Conservation (phyloP, 306 rosid species). For the Begonia fuchsioides region DNA sequence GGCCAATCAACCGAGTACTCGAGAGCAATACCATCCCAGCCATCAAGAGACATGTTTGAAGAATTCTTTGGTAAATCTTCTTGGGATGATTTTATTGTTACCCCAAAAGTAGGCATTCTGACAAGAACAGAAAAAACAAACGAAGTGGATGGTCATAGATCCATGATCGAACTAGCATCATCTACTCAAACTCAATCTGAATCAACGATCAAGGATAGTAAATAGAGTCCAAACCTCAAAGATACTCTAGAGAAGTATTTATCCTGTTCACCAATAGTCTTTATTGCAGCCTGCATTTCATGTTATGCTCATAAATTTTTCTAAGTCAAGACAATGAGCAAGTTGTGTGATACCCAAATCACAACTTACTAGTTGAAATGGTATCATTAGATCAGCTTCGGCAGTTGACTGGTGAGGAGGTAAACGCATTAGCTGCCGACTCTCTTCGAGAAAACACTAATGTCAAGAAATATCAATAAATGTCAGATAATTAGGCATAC, state of each 20-base stretch:
- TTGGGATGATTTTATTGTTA: constrained; percentile 56
- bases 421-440: constrained; percentile 80
- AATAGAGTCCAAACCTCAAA: constrained; percentile 40
- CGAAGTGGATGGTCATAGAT: constrained; percentile 11
- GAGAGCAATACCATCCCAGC: constrained; percentile 95
- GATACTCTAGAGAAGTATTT: constrained; percentile 78
- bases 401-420: constrained; percentile 98
- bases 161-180: constrained; percentile 8
- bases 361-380: constrained; percentile 81
- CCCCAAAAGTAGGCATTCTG: constrained; percentile 92
- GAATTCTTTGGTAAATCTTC: constrained; percentile 44
- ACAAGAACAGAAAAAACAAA: constrained; percentile 13
- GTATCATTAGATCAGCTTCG: constrained; percentile 95
- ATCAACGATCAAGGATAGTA: no score
- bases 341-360: background rate
- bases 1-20: constrained; percentile 98
- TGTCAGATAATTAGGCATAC: no score
- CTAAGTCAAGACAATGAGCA: constrained; percentile 1
- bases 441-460: constrained; percentile 96
- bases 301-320: constrained; percentile 12
- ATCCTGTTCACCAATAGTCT: constrained; percentile 86
- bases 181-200: no score
- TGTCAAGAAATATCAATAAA: background rate
- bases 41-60: constrained; percentile 60
- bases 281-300: constrained; percentile 71